phyloP scores from a whole-genome alignment of 345 rosid species.

The Camelina neglecta region DNA sequence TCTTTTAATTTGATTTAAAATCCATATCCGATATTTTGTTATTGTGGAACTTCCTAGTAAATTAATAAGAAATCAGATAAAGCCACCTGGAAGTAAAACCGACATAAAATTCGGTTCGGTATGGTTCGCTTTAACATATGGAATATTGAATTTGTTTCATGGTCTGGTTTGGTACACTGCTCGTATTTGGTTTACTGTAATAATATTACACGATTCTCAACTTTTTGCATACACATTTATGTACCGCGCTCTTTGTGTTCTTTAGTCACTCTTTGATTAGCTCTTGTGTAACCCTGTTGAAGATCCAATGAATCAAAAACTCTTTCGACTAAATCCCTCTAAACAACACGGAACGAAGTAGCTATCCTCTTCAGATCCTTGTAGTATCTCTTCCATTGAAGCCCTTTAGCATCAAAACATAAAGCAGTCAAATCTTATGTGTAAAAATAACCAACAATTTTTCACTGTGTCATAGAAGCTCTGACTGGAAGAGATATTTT shows the following conservation, averaged over 20 bases:
- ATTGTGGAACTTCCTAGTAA: too few species aligned
- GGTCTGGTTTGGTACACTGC: neutral
- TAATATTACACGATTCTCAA: constrained; percentile 19
- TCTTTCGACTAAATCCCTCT: constrained; percentile 26
- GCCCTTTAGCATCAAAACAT: constrained; percentile 55
- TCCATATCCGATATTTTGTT: neutral
- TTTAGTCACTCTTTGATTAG: neutral
- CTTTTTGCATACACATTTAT: constrained; percentile 13
- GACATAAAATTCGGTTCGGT: neutral
- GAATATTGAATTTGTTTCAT: neutral
- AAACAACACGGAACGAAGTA: constrained; percentile 82
- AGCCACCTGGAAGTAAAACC: neutral
- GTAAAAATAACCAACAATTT: neutral
- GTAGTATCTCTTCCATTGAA: constrained; percentile 96
- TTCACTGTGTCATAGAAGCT: neutral
- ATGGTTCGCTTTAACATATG: neutral
- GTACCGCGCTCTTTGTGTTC: neutral
- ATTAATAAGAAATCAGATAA: too few species aligned
- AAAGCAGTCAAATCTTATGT: neutral
- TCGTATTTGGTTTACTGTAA: neutral
- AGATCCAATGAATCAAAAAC: neutral
- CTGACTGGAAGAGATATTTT: neutral
- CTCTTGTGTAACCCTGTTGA: neutral
- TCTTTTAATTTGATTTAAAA: neutral
- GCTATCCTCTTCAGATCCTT: constrained; percentile 86